These are phyloP conservation scores for Verticillium nonalfalfae DNA, from an alignment of 2,329 filamentous ascomycete species.

Conservation along the genomic window DNA sequence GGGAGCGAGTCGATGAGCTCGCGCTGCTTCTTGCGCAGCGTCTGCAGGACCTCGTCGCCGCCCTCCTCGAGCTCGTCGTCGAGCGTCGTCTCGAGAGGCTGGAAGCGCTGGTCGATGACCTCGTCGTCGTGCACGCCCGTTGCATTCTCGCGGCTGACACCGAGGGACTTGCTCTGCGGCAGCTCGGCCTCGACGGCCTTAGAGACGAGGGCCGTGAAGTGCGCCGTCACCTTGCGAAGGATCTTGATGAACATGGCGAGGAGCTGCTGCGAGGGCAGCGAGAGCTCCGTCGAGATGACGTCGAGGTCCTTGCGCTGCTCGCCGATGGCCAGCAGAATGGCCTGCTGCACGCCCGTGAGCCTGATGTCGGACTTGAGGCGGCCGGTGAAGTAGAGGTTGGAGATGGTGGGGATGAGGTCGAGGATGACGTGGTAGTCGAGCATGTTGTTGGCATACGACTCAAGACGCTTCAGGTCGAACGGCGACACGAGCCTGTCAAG, in stretches of 20 bases:
- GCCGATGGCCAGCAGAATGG: slow-evolving; percentile 83
- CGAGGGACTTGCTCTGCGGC: slow-evolving; percentile 49
- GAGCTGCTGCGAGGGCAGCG: slow-evolving; percentile 68
- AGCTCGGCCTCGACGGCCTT: slow-evolving; percentile 64
- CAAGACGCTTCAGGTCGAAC: slow-evolving; percentile 90
- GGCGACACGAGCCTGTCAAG: slow-evolving; percentile 77
- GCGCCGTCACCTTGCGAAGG: slow-evolving; percentile 74
- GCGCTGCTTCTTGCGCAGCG: slow-evolving; percentile 72
- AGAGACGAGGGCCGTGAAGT: slow-evolving; percentile 71
- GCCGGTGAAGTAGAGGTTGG: slow-evolving; percentile 78
- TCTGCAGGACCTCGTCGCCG: slow-evolving; percentile 66
- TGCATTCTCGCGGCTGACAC: slow-evolving; percentile 52
- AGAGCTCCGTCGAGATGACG: slow-evolving; percentile 70
- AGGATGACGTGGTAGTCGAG: slow-evolving; percentile 97
- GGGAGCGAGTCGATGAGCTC: slow-evolving; percentile 87
- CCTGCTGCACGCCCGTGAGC: slow-evolving; percentile 76
- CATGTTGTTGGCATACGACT: slow-evolving; percentile 94
- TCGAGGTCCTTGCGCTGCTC: slow-evolving; percentile 87
- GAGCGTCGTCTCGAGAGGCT: slow-evolving; percentile 63
- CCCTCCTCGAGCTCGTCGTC: slow-evolving; percentile 82
- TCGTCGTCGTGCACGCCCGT: slow-evolving; percentile 65
- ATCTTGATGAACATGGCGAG: slow-evolving; percentile 98
- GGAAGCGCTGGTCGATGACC: slow-evolving; percentile 57
- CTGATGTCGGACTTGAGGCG: slow-evolving; percentile 61
- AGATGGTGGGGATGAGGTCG: slow-evolving; percentile 80